phyloP scores from a whole-genome alignment of 2,329 filamentous ascomycete genomes.

The Aspergillus neoniger region DNA sequence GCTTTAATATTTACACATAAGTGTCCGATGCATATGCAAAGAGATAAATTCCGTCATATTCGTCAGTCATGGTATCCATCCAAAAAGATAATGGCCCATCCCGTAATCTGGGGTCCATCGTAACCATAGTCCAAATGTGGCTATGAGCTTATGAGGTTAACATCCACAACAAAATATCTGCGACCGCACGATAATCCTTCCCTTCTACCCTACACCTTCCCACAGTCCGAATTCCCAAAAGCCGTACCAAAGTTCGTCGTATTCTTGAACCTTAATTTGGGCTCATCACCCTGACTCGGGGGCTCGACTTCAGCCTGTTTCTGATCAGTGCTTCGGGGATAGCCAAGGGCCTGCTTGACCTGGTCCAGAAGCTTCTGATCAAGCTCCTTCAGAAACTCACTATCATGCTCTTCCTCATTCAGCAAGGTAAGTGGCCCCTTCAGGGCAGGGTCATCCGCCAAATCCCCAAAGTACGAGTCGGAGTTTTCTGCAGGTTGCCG shows the following conservation, averaged over 20 bases:
- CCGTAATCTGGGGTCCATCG: background rate
- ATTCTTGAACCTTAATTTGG: conserved; percentile 47
- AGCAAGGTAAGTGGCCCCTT: conserved; percentile 47
- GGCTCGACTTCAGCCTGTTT: conserved; percentile 28
- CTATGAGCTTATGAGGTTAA: background rate
- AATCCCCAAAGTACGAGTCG: conserved; percentile 45
- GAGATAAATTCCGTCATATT: conserved; percentile 14
- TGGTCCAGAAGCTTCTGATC: conserved; percentile 47
- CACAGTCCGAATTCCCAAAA: conserved; percentile 38
- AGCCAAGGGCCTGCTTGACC: conserved; percentile 36
- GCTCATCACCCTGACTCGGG: conserved; percentile 31
- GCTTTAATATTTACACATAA: conserved; percentile 14
- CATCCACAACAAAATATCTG: background rate
- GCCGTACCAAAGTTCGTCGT: conserved; percentile 52
- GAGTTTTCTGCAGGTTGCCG: conserved; percentile 41
- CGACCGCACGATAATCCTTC: background rate
- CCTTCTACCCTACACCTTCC: conserved; percentile 15
- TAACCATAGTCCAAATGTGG: background rate
- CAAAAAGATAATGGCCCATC: conserved; percentile 4
- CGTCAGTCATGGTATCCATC: conserved; percentile 18
- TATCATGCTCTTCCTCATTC: conserved; percentile 44
- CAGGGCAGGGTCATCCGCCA: conserved; percentile 47
- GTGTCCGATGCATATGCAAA: conserved; percentile 5
- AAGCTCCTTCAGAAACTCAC: conserved; percentile 44
- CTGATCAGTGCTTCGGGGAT: conserved; percentile 21